Percentiles rank a stretch among this genome's conserved stretches.
phyloP scores from a whole-genome alignment of 257 asterid species.

The Schizonepeta tenuifolia region DNA sequence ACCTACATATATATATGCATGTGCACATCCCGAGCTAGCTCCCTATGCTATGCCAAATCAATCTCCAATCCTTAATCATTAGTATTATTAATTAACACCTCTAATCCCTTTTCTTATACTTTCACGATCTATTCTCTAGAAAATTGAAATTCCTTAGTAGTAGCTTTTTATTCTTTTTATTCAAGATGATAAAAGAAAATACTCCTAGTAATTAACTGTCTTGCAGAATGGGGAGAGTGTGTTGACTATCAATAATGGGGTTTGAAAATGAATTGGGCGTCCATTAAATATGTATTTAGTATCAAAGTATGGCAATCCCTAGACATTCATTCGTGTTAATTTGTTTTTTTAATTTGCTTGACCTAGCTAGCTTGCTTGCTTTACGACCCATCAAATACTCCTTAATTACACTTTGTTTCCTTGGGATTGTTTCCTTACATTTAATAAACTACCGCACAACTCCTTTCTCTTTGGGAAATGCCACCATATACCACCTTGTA shows the following conservation, averaged over 20 bases:
- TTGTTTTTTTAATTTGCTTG: background rate
- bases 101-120: slow-evolving; percentile 6
- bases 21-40: slow-evolving; percentile 34
- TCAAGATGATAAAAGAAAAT: too few species aligned
- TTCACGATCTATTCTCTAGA: background rate
- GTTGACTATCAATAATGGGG: background rate
- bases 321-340: slow-evolving; percentile 1
- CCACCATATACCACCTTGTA: slow-evolving; percentile 9
- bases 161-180: too few species aligned
- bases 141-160: too few species aligned
- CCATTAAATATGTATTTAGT: slow-evolving; percentile 18
- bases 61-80: slow-evolving; percentile 37
- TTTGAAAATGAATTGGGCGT: slow-evolving; percentile 15
- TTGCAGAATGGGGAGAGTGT: background rate
- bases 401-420: slow-evolving; percentile 22
- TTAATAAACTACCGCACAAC: slow-evolving; percentile 16
- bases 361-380: slow-evolving; percentile 64
- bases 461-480: slow-evolving; percentile 9
- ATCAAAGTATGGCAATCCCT: slow-evolving; percentile 39
- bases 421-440: slow-evolving; percentile 49
- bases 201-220: too few species aligned
- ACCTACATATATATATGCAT: too few species aligned
- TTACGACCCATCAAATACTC: slow-evolving; percentile 50
- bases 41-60: slow-evolving; percentile 36
- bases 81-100: background rate